These are phyloP conservation scores for Austroboletus eburneus DNA, from an alignment of 768 basidiomycete species.

Conservation along the genomic window DNA sequence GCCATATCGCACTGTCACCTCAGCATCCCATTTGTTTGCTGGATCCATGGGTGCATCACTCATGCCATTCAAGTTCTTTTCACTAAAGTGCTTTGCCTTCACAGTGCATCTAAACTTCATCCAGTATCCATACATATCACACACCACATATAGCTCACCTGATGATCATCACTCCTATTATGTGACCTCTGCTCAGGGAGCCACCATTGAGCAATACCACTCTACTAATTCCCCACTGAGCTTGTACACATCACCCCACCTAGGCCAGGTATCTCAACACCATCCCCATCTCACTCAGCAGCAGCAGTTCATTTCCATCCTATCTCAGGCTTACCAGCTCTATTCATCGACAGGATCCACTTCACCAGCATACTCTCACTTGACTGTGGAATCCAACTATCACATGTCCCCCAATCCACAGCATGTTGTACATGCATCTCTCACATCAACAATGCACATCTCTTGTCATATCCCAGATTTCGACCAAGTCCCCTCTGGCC, in stretches of 20 bases:
- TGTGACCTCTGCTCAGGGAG: slow-evolving; percentile 13
- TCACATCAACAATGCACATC: slow-evolving; percentile 11
- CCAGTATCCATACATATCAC: slow-evolving; percentile 18
- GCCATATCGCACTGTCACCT: slow-evolving; percentile 22
- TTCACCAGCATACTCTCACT: slow-evolving; percentile 24
- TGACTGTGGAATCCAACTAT: slow-evolving; percentile 34
- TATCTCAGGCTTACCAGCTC: slow-evolving; percentile 39
- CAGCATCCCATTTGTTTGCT: slow-evolving; percentile 16
- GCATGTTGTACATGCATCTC: slow-evolving; percentile 23
- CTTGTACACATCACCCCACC: no score
- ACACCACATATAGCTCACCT: slow-evolving; percentile 13
- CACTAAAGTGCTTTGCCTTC: no score
- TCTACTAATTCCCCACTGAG: slow-evolving; percentile 18
- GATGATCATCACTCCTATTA: slow-evolving; percentile 27
- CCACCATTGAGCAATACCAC: slow-evolving; percentile 21
- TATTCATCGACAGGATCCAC: slow-evolving; percentile 30
- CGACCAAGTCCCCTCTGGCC: no score
- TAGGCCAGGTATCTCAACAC: no score
- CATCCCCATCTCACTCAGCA: no score
- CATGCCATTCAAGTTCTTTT: no score
- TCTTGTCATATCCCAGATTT: no score
- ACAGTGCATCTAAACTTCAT: slow-evolving; percentile 18
- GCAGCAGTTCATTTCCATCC: slow-evolving; percentile 46
- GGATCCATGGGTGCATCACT: slow-evolving; percentile 26
- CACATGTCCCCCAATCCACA: slow-evolving; percentile 35